These are phyloP conservation scores for Zoysia japonica DNA, from an alignment of 176 grass and related monocot species.

Conservation along the genomic window DNA sequence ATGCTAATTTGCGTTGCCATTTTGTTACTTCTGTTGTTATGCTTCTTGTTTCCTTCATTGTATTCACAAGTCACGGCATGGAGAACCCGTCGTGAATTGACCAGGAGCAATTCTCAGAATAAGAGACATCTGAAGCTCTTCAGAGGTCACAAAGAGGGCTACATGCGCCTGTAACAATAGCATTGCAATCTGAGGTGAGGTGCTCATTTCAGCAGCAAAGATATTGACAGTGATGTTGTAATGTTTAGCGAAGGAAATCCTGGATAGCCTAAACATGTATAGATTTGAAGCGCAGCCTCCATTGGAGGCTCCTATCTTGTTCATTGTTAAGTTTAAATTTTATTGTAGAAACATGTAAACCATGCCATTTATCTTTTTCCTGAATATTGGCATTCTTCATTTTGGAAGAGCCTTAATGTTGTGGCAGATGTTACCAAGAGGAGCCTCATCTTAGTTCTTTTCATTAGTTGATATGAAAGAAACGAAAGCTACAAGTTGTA, in stretches of 20 bases:
- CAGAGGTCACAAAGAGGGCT: slow-evolving; percentile 63
- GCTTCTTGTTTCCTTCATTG: slow-evolving; percentile 82
- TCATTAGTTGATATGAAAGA: slow-evolving; percentile 8
- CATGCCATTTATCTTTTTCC: background rate
- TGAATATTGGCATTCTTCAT: slow-evolving; percentile 28
- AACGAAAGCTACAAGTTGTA: background rate
- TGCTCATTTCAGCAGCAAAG: slow-evolving; percentile 8
- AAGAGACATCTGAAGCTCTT: slow-evolving; percentile 52
- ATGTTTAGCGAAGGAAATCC: background rate
- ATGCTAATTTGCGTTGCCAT: slow-evolving; percentile 70
- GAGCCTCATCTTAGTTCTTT: too few relatives aligned
- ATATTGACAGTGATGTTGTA: slow-evolving; percentile 14
- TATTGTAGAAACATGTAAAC: slow-evolving; percentile 2
- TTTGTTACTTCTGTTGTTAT: slow-evolving; percentile 65
- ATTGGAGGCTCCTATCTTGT: slow-evolving; percentile 11
- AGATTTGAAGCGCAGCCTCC: slow-evolving; percentile 26
- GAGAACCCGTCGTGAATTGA: slow-evolving; percentile 53
- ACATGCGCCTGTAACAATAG: slow-evolving; percentile 54
- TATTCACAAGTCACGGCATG: slow-evolving; percentile 63
- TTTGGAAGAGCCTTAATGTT: too few relatives aligned
- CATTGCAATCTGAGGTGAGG: background rate
- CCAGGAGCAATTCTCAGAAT: slow-evolving; percentile 64
- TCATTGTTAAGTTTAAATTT: slow-evolving; percentile 30
- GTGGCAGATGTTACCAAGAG: too few relatives aligned
- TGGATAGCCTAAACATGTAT: slow-evolving; percentile 41